Percentiles rank a stretch among this genome's conserved stretches.
phyloP scores from a whole-genome alignment of 352 stramenopile genomes.

The Phytophthora pluvialis region DNA sequence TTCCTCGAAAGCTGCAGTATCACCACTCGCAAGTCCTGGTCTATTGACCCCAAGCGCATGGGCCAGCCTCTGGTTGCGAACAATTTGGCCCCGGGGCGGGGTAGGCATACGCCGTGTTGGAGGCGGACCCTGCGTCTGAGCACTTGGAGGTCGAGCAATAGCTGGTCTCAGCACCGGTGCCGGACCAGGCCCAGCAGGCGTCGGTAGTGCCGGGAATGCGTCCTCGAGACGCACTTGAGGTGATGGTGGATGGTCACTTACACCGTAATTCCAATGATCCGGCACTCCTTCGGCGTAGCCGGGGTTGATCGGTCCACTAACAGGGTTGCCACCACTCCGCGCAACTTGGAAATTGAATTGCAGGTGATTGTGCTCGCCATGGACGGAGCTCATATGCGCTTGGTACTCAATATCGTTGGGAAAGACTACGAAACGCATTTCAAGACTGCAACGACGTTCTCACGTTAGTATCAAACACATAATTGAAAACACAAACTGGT shows the following conservation, averaged over 20 bases:
- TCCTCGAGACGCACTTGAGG: slow-evolving; percentile 46
- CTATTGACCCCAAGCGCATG: slow-evolving; percentile 64
- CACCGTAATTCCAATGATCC: slow-evolving; percentile 68
- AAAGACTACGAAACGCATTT: slow-evolving; percentile 90
- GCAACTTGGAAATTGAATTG: slow-evolving; percentile 82
- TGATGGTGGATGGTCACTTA: slow-evolving; percentile 31
- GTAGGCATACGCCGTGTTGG: slow-evolving; percentile 28
- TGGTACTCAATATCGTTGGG: slow-evolving; percentile 88
- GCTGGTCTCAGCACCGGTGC: slow-evolving; percentile 49
- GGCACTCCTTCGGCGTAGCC: slow-evolving; percentile 48
- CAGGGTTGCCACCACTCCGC: slow-evolving; percentile 57
- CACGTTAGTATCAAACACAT: slow-evolving; percentile 9
- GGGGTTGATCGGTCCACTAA: slow-evolving; percentile 38
- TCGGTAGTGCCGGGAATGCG: slow-evolving; percentile 73
- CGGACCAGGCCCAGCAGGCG: slow-evolving; percentile 42
- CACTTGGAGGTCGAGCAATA: slow-evolving; percentile 40
- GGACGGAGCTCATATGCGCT: slow-evolving; percentile 80
- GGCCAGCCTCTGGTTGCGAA: slow-evolving; percentile 74
- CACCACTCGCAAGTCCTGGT: slow-evolving; percentile 42
- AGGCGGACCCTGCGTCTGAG: slow-evolving; percentile 22
- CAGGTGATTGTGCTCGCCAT: slow-evolving; percentile 76
- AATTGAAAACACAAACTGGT: background rate
- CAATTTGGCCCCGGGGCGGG: slow-evolving; percentile 54
- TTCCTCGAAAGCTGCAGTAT: slow-evolving; percentile 66
- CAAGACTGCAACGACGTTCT: slow-evolving; percentile 50